phyloP scores from a whole-genome alignment of 2,329 filamentous ascomycete species.

The Aspergillus costaricaensis region DNA sequence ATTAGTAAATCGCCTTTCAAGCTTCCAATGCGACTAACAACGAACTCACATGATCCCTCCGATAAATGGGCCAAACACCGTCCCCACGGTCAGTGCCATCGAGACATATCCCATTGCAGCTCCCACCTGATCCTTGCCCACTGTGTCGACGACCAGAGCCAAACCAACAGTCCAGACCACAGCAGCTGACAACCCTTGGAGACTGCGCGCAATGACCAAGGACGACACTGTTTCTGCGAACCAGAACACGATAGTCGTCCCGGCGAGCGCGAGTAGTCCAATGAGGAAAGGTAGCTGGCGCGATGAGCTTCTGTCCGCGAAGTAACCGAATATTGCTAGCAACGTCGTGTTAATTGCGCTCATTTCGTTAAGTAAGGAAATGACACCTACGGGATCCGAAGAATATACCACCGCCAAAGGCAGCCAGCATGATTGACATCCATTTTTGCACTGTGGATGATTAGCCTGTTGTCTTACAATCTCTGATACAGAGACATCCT shows the following conservation, averaged over 20 bases:
- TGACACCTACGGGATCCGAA: constrained; percentile 35
- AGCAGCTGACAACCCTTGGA: constrained; percentile 60
- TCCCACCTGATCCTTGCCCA: constrained; percentile 58
- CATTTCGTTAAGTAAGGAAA: background rate
- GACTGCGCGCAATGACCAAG: constrained; percentile 53
- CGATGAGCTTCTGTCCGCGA: constrained; percentile 56
- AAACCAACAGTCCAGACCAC: constrained; percentile 64
- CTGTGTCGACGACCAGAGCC: constrained; percentile 61
- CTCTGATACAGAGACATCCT: constrained; percentile 30
- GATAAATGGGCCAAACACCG: constrained; percentile 58
- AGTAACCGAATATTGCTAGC: constrained; percentile 32
- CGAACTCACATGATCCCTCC: constrained; percentile 59
- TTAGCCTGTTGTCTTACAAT: background rate
- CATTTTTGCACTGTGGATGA: constrained; percentile 61
- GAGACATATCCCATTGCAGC: constrained; percentile 58
- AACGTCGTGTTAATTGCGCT: background rate
- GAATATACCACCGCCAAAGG: constrained; percentile 69
- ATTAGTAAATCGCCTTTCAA: background rate
- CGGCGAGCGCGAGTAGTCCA: constrained; percentile 55
- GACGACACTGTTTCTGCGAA: constrained; percentile 51
- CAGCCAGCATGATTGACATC: constrained; percentile 69
- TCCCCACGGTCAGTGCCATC: constrained; percentile 59
- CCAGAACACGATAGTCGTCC: constrained; percentile 58
- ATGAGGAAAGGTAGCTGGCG: constrained; percentile 60
- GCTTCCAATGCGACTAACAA: background rate